Evolutionary conservation across 2,329 filamentous ascomycete genomes (phyloP).

Genomic region (Neofusicoccum sp.): DNA sequence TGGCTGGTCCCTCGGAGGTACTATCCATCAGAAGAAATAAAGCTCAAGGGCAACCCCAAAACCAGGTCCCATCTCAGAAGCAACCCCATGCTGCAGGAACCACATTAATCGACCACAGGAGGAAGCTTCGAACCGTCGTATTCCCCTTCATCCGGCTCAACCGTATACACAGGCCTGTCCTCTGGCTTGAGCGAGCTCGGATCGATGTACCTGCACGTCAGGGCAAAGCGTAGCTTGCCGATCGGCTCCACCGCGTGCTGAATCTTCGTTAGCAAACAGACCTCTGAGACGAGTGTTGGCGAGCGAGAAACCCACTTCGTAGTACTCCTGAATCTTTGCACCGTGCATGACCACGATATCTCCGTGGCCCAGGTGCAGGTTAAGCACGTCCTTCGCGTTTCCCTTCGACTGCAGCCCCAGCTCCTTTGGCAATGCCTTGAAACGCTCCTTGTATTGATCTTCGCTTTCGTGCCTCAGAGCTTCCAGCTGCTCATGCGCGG

Average conservation of each 20-base stretch:
- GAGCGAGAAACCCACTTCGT: slow-evolving; percentile 43
- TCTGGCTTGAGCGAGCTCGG: slow-evolving; percentile 44
- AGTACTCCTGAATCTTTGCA: slow-evolving; percentile 58
- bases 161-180: slow-evolving; percentile 43
- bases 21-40: too few species aligned
- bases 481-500: slow-evolving; percentile 34
- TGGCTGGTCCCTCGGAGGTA: too few species aligned
- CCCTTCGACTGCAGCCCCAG: slow-evolving; percentile 37
- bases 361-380: slow-evolving; percentile 60
- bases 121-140: slow-evolving; percentile 38
- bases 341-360: slow-evolving; percentile 69
- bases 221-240: slow-evolving; percentile 58
- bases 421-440: slow-evolving; percentile 41
- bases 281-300: neutral
- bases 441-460: slow-evolving; percentile 29
- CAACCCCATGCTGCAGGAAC: too few species aligned
- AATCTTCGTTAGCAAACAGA: neutral
- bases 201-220: slow-evolving; percentile 59
- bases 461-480: slow-evolving; percentile 27
- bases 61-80: neutral
- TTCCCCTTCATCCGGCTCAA: slow-evolving; percentile 35
- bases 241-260: slow-evolving; percentile 56
- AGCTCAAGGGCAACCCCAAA: too few species aligned
- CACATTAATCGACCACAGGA: neutral
- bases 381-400: slow-evolving; percentile 39